Percentiles rank a stretch among this genome's conserved stretches.
phyloP scores from a whole-genome alignment of 805 yeast species.

The Candida quercuum region DNA sequence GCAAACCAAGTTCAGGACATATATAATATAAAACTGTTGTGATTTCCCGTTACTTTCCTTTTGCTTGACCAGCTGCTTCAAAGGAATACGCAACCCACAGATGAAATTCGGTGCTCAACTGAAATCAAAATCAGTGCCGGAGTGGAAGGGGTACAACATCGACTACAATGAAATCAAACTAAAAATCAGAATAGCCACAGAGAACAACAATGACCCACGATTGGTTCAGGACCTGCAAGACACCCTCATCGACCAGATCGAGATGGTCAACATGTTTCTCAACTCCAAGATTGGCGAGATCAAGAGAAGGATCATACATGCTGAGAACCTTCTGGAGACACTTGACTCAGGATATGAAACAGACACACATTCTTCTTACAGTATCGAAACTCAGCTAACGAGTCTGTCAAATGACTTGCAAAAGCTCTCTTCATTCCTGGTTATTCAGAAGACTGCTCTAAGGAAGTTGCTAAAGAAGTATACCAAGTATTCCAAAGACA shows the following conservation, averaged over 20 bases:
- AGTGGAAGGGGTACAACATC: constrained; percentile 81
- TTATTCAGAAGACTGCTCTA: constrained; percentile 69
- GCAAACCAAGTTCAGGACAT: background rate
- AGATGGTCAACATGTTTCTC: constrained; percentile 54
- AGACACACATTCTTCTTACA: constrained; percentile 7
- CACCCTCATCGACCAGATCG: constrained; percentile 53
- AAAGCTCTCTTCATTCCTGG: constrained; percentile 61
- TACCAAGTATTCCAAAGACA: constrained; percentile 37
- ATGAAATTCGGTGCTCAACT: constrained; percentile 90
- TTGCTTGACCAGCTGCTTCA: background rate
- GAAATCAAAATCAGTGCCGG: constrained; percentile 70
- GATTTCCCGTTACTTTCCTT: background rate
- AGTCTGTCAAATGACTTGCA: constrained; percentile 48
- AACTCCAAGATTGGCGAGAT: constrained; percentile 66
- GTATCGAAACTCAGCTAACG: constrained; percentile 31
- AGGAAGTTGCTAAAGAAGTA: constrained; percentile 71
- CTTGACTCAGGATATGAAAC: background rate
- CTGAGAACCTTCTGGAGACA: constrained; percentile 31
- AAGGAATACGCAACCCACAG: background rate
- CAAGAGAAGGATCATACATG: constrained; percentile 40
- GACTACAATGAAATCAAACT: constrained; percentile 76
- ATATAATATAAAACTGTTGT: too few species aligned
- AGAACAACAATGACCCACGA: constrained; percentile 3
- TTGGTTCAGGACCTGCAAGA: constrained; percentile 30
- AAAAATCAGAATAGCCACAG: constrained; percentile 51